Evolutionary conservation across 2,329 filamentous ascomycete genomes (phyloP), one percentile per base, ranked within the genome.

Genomic region (Neodidymelliopsis sp.): DNA sequence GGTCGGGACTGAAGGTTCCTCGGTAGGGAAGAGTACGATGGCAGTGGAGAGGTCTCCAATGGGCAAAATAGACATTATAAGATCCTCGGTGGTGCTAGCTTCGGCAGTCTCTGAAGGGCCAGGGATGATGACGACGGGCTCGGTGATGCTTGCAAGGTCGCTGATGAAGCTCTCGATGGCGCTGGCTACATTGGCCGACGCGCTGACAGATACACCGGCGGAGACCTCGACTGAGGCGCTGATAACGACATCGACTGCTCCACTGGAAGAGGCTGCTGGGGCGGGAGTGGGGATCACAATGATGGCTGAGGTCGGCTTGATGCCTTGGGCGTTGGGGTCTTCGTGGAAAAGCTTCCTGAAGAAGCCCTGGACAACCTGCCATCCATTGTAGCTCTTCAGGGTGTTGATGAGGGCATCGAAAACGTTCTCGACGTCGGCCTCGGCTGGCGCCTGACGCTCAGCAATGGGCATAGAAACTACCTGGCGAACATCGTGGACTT

Each of bases 21-120:
- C 31, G 16, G 49, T 41, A 9, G 48, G 31, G 25, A 48, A 30
- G 10, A 55, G 39, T 4, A 54, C 45, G 33, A 61, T 56, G 1
- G 56, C 49, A 8, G 53, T 59, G 2, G 40, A 44, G 38, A 57
- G 15, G 2, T 40, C 25, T 6, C 29, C 48, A 8, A 52, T 37
- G 11, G 57, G 57, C 11, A 60, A 45, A 25, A 60, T 60, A 28
- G 53, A 50, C 27, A 58, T 39, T n/a, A 49, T 45, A 11, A 12
- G 19, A 5, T 45, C 51, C 13, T n/a, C 29, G 4, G 33, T 11
- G 11, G 36, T 27, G 28, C 25, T 39, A 25, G 24, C n/a, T 13
- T 35, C 35, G 5, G 39, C 22, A 11, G 18, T 13, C 16, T 37
- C 45, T 22, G 45, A 42, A 15, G 30, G 6, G 10, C 30, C 30